phyloP scores from a whole-genome alignment of 306 rosid species.

The Gleditsia sinensis region DNA sequence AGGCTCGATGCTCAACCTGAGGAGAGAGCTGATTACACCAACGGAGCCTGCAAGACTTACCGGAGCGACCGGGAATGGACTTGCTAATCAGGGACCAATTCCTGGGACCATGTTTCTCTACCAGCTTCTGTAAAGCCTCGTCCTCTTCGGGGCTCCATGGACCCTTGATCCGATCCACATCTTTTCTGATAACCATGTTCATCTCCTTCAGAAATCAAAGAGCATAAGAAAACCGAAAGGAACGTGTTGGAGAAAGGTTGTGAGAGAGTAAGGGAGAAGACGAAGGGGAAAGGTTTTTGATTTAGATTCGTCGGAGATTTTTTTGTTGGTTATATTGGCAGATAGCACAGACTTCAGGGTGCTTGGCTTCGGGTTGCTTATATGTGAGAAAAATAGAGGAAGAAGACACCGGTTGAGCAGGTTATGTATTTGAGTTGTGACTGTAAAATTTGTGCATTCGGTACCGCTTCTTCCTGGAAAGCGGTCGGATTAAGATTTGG shows the following conservation, averaged over 20 bases:
- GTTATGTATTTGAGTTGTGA: conserved; percentile 38
- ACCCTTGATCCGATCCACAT: conserved; percentile 94
- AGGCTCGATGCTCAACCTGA: conserved; percentile 90
- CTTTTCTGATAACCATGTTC: conserved; percentile 50
- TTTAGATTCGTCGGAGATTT: not conserved
- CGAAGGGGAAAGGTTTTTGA: no score
- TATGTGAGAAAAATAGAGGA: conserved; percentile 29
- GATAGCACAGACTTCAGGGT: not conserved
- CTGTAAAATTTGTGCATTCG: not conserved
- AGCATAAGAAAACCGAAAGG: not conserved
- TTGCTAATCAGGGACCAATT: conserved; percentile 90
- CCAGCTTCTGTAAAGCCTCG: conserved; percentile 64
- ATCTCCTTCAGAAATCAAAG: not conserved
- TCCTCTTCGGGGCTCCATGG: conserved; percentile 99
- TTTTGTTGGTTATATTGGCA: not conserved
- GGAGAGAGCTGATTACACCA: conserved; percentile 98
- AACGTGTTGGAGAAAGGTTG: no score
- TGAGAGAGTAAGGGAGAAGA: not conserved
- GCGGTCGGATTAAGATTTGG: conserved; percentile 63
- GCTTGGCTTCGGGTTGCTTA: conserved; percentile 24
- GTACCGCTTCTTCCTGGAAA: conserved; percentile 57
- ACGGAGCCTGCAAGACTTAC: conserved; percentile 91
- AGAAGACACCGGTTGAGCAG: conserved; percentile 61
- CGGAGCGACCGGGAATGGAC: conserved; percentile 86
- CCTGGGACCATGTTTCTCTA: conserved; percentile 75